A percentile compares a stretch with the other conserved stretches of the same genome.
Conservation (phyloP, 2,329 filamentous ascomycete genomes). For the Penicillium sp. region DNA sequence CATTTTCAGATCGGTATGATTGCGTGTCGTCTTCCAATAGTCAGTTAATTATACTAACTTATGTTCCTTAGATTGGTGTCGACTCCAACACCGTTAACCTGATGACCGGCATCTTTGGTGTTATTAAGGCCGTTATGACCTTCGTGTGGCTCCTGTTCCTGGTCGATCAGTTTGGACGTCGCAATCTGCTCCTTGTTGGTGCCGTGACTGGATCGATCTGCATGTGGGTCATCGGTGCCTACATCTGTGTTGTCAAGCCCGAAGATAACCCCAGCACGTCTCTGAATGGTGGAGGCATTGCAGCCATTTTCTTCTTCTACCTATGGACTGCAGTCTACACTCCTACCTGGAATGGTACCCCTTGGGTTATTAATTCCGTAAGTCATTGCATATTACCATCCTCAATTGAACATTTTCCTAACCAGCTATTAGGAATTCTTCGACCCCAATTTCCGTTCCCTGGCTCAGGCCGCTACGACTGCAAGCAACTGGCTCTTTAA, state of each 20-base stretch:
- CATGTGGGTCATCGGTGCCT: conserved; percentile 37
- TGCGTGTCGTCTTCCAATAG: background rate
- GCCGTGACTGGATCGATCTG: conserved; percentile 55
- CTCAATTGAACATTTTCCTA: background rate
- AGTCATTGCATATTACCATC: background rate
- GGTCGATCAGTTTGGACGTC: conserved; percentile 63
- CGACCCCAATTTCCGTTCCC: conserved; percentile 64
- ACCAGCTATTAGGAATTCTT: conserved; percentile 60
- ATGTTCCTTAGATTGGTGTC: conserved; percentile 52
- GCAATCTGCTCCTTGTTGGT: conserved; percentile 65
- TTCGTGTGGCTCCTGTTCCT: conserved; percentile 68
- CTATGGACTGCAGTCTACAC: conserved; percentile 73
- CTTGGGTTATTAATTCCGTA: conserved; percentile 69
- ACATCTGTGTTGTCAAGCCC: conserved; percentile 37
- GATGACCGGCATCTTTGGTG: conserved; percentile 74
- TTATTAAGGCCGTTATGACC: conserved; percentile 69
- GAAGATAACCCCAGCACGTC: conserved; percentile 25
- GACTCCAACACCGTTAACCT: conserved; percentile 56
- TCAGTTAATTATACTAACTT: conserved; percentile 5
- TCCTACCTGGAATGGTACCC: conserved; percentile 69
- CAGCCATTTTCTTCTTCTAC: conserved; percentile 66
- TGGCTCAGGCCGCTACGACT: conserved; percentile 68
- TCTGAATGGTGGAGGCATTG: conserved; percentile 36
- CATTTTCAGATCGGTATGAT: conserved; percentile 53
- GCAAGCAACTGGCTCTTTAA: conserved; percentile 40